Base-by-base conservation (phyloP, 1,284 basidiomycete species). In the Rhodofomes roseus region DNA sequence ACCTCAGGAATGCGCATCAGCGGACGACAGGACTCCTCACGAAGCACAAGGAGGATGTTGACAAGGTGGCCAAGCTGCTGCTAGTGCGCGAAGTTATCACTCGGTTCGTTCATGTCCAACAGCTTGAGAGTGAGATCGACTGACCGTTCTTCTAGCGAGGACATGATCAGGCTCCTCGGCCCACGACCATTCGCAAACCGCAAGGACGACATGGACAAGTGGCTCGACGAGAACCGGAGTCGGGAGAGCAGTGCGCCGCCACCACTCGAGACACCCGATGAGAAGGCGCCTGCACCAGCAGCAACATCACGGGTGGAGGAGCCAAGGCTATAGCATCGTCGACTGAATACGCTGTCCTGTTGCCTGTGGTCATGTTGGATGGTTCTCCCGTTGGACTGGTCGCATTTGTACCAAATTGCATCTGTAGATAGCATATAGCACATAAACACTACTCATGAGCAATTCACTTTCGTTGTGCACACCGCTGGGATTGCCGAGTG, bases 1-100 rank as follows among this genome's bases (percentile, higher is more conserved):
- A 54, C 55, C 44, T 18, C 54, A 90, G 88, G 1, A 82, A 84
- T 60, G 95, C 95, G 1, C 95, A 99, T 73, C 78, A 84, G 64
- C 85, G 96, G 56, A 98, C 96, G 44, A 91, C 84, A 22, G 82
- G 90, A 53, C 81, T 99, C 12, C 78, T 99, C 59, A 92, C 82
- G 1, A 82, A 91, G 66, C 92, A 97, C 74, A 86, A 85, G 64
- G 89, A 83, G 23, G 91, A 96, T 63, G 95, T 99, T 1, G 94
- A 98, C 76, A 96, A 96, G 78, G 93, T 99, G 14, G 96, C 96
- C 0, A 80, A 92, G 74, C 76, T 94, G 40, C 79, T 99, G 48
- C 79, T 99, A 20, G 86, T 95, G 74, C 96, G 95, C 78, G 96
- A 99, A 75, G 93, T 98, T 25, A 90, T 99, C 62, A 96, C 93